A percentile compares a stretch with the other conserved stretches of the same genome.
Conservation (phyloP, 1,139 yeast genomes). For the Trichomonascaceae sp. region DNA sequence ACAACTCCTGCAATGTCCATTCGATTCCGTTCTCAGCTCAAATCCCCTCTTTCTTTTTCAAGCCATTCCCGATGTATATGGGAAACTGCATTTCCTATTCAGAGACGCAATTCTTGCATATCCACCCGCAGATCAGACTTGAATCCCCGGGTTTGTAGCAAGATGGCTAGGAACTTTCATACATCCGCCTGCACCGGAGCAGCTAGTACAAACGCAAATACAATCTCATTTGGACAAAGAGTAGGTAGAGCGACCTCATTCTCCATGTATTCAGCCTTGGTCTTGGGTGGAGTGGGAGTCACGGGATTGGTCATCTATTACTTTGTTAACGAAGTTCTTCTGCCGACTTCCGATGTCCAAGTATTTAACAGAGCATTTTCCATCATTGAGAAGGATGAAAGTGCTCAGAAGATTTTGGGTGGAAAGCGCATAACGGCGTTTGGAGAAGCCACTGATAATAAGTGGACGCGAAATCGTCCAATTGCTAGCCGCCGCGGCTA, state of each 20-base stretch:
- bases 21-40: not conserved
- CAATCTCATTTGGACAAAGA: slow-evolving; percentile 13
- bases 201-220: not conserved
- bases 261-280: slow-evolving; percentile 46
- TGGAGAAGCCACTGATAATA: slow-evolving; percentile 62
- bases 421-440: slow-evolving; percentile 69
- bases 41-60: not conserved
- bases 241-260: slow-evolving; percentile 35
- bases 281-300: slow-evolving; percentile 50
- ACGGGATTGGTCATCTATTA: slow-evolving; percentile 68
- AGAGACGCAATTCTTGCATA: not conserved
- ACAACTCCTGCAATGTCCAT: not conserved
- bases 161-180: not conserved
- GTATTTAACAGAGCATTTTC: slow-evolving; percentile 82
- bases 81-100: not conserved
- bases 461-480: slow-evolving; percentile 87
- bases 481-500: slow-evolving; percentile 45
- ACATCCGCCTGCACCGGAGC: not conserved
- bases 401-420: slow-evolving; percentile 52
- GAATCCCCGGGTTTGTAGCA: not conserved
- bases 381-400: slow-evolving; percentile 61
- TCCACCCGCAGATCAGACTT: not conserved
- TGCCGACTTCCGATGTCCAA: slow-evolving; percentile 88
- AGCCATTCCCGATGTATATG: not conserved
- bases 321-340: slow-evolving; percentile 67